Evolutionary conservation across 1,284 basidiomycete genomes (phyloP), one percentile per base, ranked within the genome.

Genomic region (Filobasidium uniguttulatum): DNA sequence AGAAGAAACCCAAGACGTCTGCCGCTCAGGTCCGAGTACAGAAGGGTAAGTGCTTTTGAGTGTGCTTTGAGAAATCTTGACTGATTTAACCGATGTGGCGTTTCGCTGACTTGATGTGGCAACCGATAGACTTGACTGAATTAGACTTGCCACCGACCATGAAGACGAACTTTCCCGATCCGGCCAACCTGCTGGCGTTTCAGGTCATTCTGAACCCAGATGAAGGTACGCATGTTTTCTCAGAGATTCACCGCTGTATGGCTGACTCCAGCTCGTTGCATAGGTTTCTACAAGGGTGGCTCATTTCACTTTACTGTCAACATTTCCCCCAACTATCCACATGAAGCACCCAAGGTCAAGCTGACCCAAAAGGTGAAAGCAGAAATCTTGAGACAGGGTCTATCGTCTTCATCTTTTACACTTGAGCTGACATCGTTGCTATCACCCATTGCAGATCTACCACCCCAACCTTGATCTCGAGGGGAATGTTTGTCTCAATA

Each of bases 321-420:
- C 55, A 96, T 98, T 77, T 94, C 89, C 73, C 82, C 81, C 67
- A 97, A 94, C 72, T 99, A 99, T 71, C 94, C 94, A 38, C 94
- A 99, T 69, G 93, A 98, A 61, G 89, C 93, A 51, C 94, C 94
- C 60, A 98, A 96, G 71, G 94, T 99, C 71, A 91, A 94, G 67
- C 97, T 93, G 72, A 82, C 81, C 49, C 88, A 91, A 67, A 96
- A 83, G 62, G 91, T 91, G 61, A n/a, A n/a, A n/a, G n/a, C n/a
- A n/a, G n/a, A n/a, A n/a, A n/a, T n/a, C n/a, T n/a, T n/a, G n/a
- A 50, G 79, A 66, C 1, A 28, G 6, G 10, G 5, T 48, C 41
- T 7, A 29, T 8, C 22, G 29, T 37, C n/a, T 30, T 12, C 22
- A 7, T 19, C 17, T 29, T 12, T 33, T 47, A 14, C 26, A 19